Evolutionary conservation across 2,329 filamentous ascomycete species (phyloP).

Genomic region (Microdochium paspali): DNA sequence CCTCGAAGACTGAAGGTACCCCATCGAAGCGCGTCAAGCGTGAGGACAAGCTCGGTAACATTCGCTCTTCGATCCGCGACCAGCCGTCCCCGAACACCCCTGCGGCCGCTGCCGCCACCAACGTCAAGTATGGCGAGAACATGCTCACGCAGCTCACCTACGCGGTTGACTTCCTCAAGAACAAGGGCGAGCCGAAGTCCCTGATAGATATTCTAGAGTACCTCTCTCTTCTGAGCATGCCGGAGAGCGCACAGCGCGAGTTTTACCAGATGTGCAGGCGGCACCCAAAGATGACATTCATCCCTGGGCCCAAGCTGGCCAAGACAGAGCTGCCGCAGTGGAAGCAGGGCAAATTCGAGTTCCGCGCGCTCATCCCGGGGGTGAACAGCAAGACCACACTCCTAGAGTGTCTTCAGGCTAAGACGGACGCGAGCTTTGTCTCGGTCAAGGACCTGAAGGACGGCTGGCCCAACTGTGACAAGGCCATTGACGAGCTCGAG

Average conservation of each 20-base stretch:
- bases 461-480: conserved; percentile 81
- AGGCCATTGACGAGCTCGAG: conserved; percentile 71
- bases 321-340: conserved; percentile 55
- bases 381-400: conserved; percentile 72
- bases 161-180: conserved; percentile 74
- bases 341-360: conserved; percentile 64
- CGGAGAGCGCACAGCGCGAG: conserved; percentile 51
- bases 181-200: conserved; percentile 56
- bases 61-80: conserved; percentile 8
- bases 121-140: conserved; percentile 67
- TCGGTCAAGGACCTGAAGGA: conserved; percentile 88
- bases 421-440: conserved; percentile 72
- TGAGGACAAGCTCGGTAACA: conserved; percentile 21
- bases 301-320: conserved; percentile 19
- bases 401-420: conserved; percentile 70
- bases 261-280: conserved; percentile 61
- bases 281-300: conserved; percentile 50
- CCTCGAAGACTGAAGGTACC: conserved; percentile 38
- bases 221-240: conserved; percentile 58
- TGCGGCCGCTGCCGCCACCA: conserved; percentile 33
- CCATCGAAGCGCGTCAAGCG: conserved; percentile 57
- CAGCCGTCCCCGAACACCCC: conserved; percentile 15
- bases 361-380: conserved; percentile 70
- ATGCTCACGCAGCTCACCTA: conserved; percentile 84
- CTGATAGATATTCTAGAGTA: conserved; percentile 74